Conservation (phyloP, 2,329 filamentous ascomycete genomes). For the Claviceps fusiformis region DNA sequence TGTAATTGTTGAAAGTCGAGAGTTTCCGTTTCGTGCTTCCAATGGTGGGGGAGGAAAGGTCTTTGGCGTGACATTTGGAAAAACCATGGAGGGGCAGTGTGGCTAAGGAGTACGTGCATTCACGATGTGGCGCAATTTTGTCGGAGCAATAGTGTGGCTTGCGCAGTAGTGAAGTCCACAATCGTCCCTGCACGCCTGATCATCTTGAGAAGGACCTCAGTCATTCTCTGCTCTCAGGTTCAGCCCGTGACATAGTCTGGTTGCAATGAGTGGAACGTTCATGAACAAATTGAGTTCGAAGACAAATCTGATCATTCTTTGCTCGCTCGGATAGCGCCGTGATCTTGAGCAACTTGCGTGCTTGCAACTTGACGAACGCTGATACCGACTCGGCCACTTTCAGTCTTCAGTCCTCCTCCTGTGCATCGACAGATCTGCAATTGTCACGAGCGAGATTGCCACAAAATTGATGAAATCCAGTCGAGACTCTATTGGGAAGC, state of each 20-base stretch:
- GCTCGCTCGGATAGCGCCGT: neutral
- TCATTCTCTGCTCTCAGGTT: neutral
- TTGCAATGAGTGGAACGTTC: neutral
- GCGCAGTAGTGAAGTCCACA: neutral
- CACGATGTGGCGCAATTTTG: neutral
- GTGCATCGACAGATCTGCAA: neutral
- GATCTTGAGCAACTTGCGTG: neutral
- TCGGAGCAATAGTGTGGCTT: neutral
- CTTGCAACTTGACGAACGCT: neutral
- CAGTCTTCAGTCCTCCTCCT: neutral
- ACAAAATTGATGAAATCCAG: no score
- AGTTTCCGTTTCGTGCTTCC: slow-evolving; percentile 16
- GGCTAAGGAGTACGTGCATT: neutral
- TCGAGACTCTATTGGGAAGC: neutral
- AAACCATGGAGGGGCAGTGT: slow-evolving; percentile 4
- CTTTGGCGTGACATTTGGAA: neutral
- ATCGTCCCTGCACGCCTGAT: neutral
- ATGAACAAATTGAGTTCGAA: neutral
- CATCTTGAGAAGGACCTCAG: neutral
- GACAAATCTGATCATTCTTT: neutral
- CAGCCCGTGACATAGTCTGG: neutral
- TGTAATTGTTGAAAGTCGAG: slow-evolving; percentile 10
- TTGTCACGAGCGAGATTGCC: neutral
- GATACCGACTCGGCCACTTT: neutral
- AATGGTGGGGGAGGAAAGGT: slow-evolving; percentile 20